A percentile compares a stretch with the other conserved stretches of the same genome.
Evolutionary conservation across 2,329 filamentous ascomycete species (phyloP).

Genomic region (Grosmannia clavigera): DNA sequence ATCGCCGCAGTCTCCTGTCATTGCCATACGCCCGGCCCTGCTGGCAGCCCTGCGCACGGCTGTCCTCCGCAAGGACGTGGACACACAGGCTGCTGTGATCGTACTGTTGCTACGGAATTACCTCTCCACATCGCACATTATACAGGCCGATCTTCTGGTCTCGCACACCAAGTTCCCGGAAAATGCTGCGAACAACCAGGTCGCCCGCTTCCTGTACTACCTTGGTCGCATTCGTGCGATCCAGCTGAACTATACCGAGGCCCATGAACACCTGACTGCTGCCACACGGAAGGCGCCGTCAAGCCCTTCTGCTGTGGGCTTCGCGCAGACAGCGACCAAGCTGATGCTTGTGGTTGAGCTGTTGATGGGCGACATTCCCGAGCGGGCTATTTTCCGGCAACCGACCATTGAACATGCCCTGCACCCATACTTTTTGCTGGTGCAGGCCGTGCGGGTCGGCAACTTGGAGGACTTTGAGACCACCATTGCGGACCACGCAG

Average conservation of each 20-base stretch:
- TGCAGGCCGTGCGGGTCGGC: constrained; percentile 91
- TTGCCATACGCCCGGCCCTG: constrained; percentile 73
- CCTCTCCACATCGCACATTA: constrained; percentile 88
- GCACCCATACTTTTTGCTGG: constrained; percentile 84
- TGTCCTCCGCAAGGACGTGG: constrained; percentile 91
- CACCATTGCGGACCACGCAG: constrained; percentile 67
- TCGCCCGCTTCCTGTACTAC: constrained; percentile 95
- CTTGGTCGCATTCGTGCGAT: constrained; percentile 92
- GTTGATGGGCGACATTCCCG: constrained; percentile 96
- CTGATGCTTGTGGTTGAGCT: constrained; percentile 93
- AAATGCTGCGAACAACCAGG: constrained; percentile 93
- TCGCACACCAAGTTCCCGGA: constrained; percentile 92
- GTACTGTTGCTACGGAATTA: constrained; percentile 93
- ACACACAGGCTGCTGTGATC: constrained; percentile 94
- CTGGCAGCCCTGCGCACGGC: constrained; percentile 83
- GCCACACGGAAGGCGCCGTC: constrained; percentile 93
- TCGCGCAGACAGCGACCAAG: constrained; percentile 93
- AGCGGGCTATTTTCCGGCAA: constrained; percentile 86
- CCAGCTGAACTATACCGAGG: constrained; percentile 92
- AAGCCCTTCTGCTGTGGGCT: constrained; percentile 77
- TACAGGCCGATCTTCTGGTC: constrained; percentile 88
- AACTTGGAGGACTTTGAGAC: constrained; percentile 89
- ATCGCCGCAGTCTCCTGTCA: constrained; percentile 76
- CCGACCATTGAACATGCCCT: constrained; percentile 75
- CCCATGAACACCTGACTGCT: constrained; percentile 84